Conservation (phyloP, 192 early-diverging fungal genomes). For the Obelidium mucronatum region DNA sequence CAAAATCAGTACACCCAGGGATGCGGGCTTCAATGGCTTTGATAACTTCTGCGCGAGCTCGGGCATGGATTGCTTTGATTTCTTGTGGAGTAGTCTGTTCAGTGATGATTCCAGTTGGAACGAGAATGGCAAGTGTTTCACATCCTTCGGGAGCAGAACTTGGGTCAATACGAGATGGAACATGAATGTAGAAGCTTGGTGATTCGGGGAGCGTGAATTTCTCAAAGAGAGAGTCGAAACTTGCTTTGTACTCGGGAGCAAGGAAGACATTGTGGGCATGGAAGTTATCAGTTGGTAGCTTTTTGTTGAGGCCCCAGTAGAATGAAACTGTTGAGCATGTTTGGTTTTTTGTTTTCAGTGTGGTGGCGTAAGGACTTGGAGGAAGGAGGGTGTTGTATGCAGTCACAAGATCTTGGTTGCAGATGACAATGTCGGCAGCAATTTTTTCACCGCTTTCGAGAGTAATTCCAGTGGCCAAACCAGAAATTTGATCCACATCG, state of each 20-base stretch:
- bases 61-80: slow-evolving; percentile 29
- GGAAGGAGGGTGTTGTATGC: slow-evolving; percentile 60
- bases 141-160: slow-evolving; percentile 53
- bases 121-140: slow-evolving; percentile 58
- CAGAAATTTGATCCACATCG: slow-evolving; percentile 34
- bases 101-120: slow-evolving; percentile 58
- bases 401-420: slow-evolving; percentile 62
- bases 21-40: slow-evolving; percentile 41
- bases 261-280: slow-evolving; percentile 67
- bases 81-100: slow-evolving; percentile 25
- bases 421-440: slow-evolving; percentile 61
- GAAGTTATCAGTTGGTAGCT: slow-evolving; percentile 44
- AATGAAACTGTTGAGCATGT: slow-evolving; percentile 61
- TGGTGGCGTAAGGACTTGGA: slow-evolving; percentile 30
- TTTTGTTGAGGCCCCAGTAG: slow-evolving; percentile 60
- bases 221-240: slow-evolving; percentile 63
- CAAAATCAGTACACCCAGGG: slow-evolving; percentile 47
- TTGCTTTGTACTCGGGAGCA: slow-evolving; percentile 54
- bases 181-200: slow-evolving; percentile 65
- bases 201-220: slow-evolving; percentile 50
- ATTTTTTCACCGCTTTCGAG: slow-evolving; percentile 50
- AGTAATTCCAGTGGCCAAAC: slow-evolving; percentile 56
- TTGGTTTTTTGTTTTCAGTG: slow-evolving; percentile 49
- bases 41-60: slow-evolving; percentile 53
- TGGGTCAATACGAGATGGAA: slow-evolving; percentile 60